A percentile compares a stretch with the other conserved stretches of the same genome.
Evolutionary conservation across 148 eudicot genomes (phyloP).

Genomic region (Camellia japonica): DNA sequence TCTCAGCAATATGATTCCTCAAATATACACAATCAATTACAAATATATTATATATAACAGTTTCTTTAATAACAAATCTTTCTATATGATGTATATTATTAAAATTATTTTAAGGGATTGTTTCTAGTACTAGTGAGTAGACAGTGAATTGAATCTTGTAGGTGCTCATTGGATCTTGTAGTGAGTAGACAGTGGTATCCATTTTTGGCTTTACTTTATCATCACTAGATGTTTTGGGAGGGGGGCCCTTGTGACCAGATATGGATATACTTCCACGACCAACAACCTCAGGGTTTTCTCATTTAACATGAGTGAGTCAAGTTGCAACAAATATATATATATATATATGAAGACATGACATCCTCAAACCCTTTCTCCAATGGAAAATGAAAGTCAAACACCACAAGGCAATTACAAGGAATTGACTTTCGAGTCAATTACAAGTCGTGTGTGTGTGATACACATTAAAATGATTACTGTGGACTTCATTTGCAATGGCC

Average conservation of each 20-base stretch:
- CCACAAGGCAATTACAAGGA: constrained; percentile 7
- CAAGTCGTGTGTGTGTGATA: neutral
- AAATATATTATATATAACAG: too few species aligned
- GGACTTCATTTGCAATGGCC: neutral
- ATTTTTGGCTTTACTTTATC: neutral
- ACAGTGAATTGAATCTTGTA: too few species aligned
- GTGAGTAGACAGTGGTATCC: neutral
- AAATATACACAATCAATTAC: too few species aligned
- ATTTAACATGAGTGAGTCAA: too few species aligned
- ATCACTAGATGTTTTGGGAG: neutral
- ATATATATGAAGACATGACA: neutral
- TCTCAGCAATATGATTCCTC: too few species aligned
- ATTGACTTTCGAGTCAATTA: neutral
- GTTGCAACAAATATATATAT: neutral
- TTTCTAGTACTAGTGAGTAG: too few species aligned
- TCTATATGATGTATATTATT: too few species aligned
- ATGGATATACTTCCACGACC: neutral
- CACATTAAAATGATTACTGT: neutral
- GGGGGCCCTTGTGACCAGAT: neutral
- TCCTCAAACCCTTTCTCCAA: neutral
- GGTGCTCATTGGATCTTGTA: too few species aligned
- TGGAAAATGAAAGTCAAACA: constrained; percentile 1
- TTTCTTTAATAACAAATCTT: too few species aligned
- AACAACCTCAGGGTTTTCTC: neutral
- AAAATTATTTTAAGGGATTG: too few species aligned